Conservation (phyloP, 2,329 filamentous ascomycete species). For the Ophiostoma himal-ulmi region DNA sequence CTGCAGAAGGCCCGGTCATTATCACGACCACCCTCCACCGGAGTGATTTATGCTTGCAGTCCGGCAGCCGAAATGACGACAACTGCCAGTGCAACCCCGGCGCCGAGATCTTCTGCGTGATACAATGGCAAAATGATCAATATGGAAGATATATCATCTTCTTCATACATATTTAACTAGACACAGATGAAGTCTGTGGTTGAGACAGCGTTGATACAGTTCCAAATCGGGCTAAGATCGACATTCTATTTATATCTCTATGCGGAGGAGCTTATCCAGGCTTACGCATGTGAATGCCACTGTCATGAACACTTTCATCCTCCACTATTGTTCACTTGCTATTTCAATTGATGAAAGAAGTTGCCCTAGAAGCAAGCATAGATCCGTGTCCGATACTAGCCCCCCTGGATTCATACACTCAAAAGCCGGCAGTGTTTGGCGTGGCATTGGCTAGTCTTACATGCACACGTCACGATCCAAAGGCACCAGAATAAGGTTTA, state of each 20-base stretch:
- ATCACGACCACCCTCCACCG: background rate
- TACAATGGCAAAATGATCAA: background rate
- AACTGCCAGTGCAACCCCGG: background rate
- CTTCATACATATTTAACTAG: background rate
- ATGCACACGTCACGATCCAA: background rate
- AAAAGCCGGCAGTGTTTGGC: background rate
- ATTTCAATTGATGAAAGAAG: no score
- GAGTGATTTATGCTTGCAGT: background rate
- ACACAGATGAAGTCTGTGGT: background rate
- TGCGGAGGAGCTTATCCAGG: background rate
- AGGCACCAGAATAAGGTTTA: slow-evolving; percentile 7
- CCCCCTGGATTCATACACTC: background rate
- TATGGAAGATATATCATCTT: background rate
- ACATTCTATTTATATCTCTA: slow-evolving; percentile 1
- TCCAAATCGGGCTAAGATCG: background rate
- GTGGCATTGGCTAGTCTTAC: background rate
- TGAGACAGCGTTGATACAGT: background rate
- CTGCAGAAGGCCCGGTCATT: background rate
- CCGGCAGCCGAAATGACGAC: background rate
- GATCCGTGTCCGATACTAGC: background rate
- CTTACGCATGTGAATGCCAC: background rate
- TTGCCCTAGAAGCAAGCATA: background rate
- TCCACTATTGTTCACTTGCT: background rate
- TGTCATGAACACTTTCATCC: background rate
- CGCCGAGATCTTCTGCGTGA: background rate